Evolutionary conservation across 768 basidiomycete species (phyloP).

Genomic region (Termitomyces sp.): DNA sequence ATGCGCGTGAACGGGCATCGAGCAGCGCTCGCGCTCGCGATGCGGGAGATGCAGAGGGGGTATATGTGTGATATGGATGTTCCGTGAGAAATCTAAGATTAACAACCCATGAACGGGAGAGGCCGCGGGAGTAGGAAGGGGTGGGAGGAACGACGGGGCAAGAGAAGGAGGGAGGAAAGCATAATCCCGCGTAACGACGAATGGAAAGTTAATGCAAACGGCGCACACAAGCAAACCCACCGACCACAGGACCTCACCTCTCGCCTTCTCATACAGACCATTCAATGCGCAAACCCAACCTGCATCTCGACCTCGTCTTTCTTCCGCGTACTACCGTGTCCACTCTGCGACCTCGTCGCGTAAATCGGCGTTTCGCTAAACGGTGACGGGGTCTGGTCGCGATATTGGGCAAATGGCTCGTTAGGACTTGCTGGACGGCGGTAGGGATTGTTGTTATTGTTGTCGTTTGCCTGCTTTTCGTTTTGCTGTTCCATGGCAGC

Average conservation of each 20-base stretch:
- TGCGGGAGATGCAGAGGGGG: neutral
- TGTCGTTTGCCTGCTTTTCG: slow-evolving; percentile 24
- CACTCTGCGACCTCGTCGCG: slow-evolving; percentile 11
- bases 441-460: slow-evolving; percentile 26
- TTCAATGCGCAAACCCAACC: slow-evolving; percentile 29
- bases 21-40: neutral
- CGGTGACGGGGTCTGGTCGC: slow-evolving; percentile 23
- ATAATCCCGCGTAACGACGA: neutral
- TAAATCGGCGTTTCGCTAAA: slow-evolving; percentile 22
- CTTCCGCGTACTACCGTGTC: slow-evolving; percentile 15
- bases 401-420: slow-evolving; percentile 20
- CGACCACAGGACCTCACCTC: neutral
- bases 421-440: slow-evolving; percentile 10
- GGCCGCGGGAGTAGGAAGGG: neutral
- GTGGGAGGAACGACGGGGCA: no score
- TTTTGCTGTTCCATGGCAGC: slow-evolving; percentile 52
- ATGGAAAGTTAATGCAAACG: neutral
- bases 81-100: slow-evolving; percentile 4
- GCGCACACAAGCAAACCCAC: neutral
- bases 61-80: slow-evolving; percentile 5
- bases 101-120: neutral
- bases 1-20: neutral
- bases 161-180: neutral
- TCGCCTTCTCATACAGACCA: neutral
- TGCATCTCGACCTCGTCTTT: slow-evolving; percentile 29